Conservation (phyloP, 768 basidiomycete species). For the Chlorophyllum brunneum region DNA sequence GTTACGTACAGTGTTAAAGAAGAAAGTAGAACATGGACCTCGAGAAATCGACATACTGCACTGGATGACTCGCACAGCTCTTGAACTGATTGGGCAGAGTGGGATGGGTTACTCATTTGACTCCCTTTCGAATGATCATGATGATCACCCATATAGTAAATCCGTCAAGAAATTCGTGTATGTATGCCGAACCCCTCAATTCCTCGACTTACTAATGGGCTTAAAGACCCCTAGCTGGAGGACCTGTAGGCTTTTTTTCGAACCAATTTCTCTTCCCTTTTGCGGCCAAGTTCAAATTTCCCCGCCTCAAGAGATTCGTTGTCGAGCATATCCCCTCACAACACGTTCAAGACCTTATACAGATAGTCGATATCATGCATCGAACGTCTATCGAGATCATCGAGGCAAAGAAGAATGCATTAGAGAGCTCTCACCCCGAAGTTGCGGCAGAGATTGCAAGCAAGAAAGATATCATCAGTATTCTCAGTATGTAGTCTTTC, state of each 20-base stretch:
- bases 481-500: conserved; percentile 32
- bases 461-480: conserved; percentile 45
- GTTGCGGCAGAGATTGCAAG: conserved; percentile 29
- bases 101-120: conserved; percentile 45
- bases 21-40: conserved; percentile 21
- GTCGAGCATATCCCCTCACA: conserved; percentile 30
- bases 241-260: conserved; percentile 15
- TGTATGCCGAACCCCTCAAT: conserved; percentile 8
- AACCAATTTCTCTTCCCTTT: conserved; percentile 17
- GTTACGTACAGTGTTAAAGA: conserved; percentile 22
- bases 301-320: conserved; percentile 28
- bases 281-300: conserved; percentile 20
- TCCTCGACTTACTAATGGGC: neutral
- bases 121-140: conserved; percentile 26
- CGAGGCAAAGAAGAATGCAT: conserved; percentile 30
- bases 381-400: conserved; percentile 33
- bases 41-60: conserved; percentile 29
- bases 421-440: conserved; percentile 30
- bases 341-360: conserved; percentile 23
- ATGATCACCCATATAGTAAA: conserved; percentile 26
- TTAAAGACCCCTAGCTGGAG: neutral
- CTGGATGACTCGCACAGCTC: conserved; percentile 39
- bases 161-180: conserved; percentile 30
- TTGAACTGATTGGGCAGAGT: conserved; percentile 47
- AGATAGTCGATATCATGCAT: conserved; percentile 32